Evolutionary conservation across 169 alveolate species (phyloP).

Genomic region (Theileria sp.): DNA sequence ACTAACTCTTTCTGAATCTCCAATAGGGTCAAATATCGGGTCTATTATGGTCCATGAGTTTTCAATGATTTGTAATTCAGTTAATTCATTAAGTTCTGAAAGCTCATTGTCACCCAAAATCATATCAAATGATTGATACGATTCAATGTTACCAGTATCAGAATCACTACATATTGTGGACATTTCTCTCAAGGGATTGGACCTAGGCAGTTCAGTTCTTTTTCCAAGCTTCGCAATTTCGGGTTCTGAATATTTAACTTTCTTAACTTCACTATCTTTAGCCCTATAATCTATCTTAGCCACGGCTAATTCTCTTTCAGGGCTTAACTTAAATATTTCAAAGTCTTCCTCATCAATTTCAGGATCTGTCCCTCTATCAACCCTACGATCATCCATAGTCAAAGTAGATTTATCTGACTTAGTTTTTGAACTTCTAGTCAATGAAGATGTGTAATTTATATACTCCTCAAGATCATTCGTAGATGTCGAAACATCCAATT

Average conservation of each 20-base stretch:
- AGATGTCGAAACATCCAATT: background rate
- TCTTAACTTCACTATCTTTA: background rate
- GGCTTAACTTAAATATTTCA: background rate
- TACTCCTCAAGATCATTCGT: background rate
- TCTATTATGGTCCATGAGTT: constrained; percentile 7
- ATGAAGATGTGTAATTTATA: background rate
- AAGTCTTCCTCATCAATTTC: background rate
- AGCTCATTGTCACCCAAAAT: background rate
- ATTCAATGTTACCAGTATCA: background rate
- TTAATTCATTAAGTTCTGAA: background rate
- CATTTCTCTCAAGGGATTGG: constrained; percentile 3
- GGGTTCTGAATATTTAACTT: background rate
- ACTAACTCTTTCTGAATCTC: background rate
- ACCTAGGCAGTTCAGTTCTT: background rate
- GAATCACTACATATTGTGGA: constrained; percentile 10
- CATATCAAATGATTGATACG: background rate
- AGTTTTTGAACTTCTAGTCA: background rate
- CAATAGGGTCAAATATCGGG: background rate
- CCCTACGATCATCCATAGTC: background rate
- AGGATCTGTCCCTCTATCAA: background rate
- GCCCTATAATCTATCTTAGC: background rate
- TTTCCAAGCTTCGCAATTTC: background rate
- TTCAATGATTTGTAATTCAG: background rate
- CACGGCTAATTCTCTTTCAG: background rate
- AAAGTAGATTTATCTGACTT: background rate